Conservation (phyloP, 2,329 filamentous ascomycete species). For the Emmonsiellopsis sp. region DNA sequence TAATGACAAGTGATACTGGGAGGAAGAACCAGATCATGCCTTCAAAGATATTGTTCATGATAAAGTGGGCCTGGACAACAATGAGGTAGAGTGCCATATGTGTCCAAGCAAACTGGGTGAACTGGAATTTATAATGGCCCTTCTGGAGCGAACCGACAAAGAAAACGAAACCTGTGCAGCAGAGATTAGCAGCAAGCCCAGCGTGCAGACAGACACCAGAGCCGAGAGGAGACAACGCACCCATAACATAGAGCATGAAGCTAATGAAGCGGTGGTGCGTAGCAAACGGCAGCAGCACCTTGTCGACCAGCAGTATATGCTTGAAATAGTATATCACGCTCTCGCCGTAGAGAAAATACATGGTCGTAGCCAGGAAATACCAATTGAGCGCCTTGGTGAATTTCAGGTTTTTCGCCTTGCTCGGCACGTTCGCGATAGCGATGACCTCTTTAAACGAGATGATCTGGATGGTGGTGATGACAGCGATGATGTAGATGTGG, state of each 20-base stretch:
- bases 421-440: slow-evolving; percentile 90
- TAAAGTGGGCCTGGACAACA: slow-evolving; percentile 94
- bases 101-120: slow-evolving; percentile 98
- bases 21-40: slow-evolving; percentile 99
- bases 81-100: slow-evolving; percentile 99
- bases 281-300: slow-evolving; percentile 81
- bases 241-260: slow-evolving; percentile 95
- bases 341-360: slow-evolving; percentile 99
- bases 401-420: slow-evolving; percentile 76
- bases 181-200: not conserved
- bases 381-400: slow-evolving; percentile 97
- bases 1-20: slow-evolving; percentile 88
- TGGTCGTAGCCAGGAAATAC: slow-evolving; percentile 98
- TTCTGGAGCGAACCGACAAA: slow-evolving; percentile 93
- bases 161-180: slow-evolving; percentile 75
- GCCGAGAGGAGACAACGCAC: slow-evolving; percentile 42
- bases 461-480: slow-evolving; percentile 90
- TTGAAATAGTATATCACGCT: slow-evolving; percentile 99
- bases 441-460: slow-evolving; percentile 99
- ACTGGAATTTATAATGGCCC: slow-evolving; percentile 96
- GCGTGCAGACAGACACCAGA: not conserved
- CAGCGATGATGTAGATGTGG: slow-evolving; percentile 91
- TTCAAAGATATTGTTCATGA: slow-evolving; percentile 99
- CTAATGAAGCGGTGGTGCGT: slow-evolving; percentile 98
- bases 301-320: slow-evolving; percentile 92